Conservation (phyloP, 2,329 filamentous ascomycete species). For the Cordyceps militaris region DNA sequence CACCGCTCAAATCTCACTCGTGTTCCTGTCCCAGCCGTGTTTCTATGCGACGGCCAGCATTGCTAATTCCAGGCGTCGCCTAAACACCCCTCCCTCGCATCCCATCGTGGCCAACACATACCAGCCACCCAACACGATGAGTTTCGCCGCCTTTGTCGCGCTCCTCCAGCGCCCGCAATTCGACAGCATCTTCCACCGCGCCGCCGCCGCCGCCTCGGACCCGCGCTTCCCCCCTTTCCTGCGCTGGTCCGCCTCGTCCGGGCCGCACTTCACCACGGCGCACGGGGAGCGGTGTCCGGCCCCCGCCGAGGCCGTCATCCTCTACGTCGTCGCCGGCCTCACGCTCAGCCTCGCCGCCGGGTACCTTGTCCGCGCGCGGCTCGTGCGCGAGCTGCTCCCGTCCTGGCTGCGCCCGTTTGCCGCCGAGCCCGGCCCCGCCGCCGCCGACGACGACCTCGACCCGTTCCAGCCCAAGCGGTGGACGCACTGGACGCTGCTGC, state of each 20-base stretch:
- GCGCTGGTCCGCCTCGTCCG: background rate
- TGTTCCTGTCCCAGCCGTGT: background rate
- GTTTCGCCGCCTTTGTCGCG: background rate
- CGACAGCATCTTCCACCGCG: background rate
- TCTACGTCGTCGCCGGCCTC: conserved; percentile 18
- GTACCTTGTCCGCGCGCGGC: conserved; percentile 21
- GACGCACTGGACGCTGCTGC: conserved; percentile 32
- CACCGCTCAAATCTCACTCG: background rate
- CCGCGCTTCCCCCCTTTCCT: background rate
- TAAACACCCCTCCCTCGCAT: background rate
- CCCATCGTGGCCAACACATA: background rate
- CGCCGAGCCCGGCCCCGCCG: conserved; percentile 23
- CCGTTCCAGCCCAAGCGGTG: conserved; percentile 24
- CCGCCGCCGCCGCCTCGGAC: too few species aligned
- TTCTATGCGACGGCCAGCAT: background rate
- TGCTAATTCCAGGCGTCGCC: background rate
- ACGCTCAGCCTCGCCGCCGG: conserved; percentile 26
- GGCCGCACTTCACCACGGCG: background rate
- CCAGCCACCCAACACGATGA: background rate
- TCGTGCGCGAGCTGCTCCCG: conserved; percentile 27
- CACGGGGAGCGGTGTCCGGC: conserved; percentile 6
- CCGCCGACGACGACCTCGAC: background rate
- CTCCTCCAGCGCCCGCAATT: background rate
- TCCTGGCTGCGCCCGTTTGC: conserved; percentile 39
- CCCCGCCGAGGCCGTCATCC: conserved; percentile 15